A percentile compares a stretch with the other conserved stretches of the same genome.
phyloP scores from a whole-genome alignment of 1,139 yeast genomes.

The Candida sp. region DNA sequence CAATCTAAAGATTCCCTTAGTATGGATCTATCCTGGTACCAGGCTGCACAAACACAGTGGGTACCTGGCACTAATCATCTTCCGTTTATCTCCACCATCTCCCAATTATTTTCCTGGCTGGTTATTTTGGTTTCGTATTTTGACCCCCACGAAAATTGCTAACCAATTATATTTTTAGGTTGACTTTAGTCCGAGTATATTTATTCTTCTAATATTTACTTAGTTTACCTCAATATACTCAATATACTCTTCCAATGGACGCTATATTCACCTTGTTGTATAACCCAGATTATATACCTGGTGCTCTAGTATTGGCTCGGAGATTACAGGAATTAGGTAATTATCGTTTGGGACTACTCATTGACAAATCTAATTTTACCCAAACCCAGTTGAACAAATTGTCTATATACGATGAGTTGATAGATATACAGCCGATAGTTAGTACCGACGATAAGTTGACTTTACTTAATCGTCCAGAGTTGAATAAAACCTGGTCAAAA shows the following conservation, averaged over 20 bases:
- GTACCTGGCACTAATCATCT: too few species aligned
- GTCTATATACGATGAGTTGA: conserved; percentile 26
- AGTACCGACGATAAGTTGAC: conserved; percentile 23
- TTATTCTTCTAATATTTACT: too few species aligned
- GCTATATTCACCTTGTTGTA: conserved; percentile 71
- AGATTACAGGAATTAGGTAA: conserved; percentile 19
- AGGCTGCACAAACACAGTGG: too few species aligned
- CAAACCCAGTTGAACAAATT: conserved; percentile 25
- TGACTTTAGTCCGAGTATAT: too few species aligned
- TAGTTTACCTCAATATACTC: too few species aligned
- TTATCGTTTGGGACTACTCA: conserved; percentile 28
- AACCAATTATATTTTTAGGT: too few species aligned
- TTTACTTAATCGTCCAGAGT: conserved; percentile 66
- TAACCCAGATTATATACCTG: conserved; percentile 68
- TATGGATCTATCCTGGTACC: too few species aligned
- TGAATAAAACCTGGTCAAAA: conserved; percentile 69
- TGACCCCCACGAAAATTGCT: too few species aligned
- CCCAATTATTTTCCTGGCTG: too few species aligned
- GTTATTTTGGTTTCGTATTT: too few species aligned
- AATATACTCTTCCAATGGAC: conserved; percentile 13
- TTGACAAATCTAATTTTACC: conserved; percentile 28
- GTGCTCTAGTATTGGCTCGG: conserved; percentile 65
- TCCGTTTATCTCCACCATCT: too few species aligned
- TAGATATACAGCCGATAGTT: conserved; percentile 25
- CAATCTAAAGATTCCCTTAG: too few species aligned